Percentiles rank a stretch among this genome's conserved stretches.
phyloP scores from a whole-genome alignment of 2,329 filamentous ascomycete species.

The Fusarium chlamydosporum region DNA sequence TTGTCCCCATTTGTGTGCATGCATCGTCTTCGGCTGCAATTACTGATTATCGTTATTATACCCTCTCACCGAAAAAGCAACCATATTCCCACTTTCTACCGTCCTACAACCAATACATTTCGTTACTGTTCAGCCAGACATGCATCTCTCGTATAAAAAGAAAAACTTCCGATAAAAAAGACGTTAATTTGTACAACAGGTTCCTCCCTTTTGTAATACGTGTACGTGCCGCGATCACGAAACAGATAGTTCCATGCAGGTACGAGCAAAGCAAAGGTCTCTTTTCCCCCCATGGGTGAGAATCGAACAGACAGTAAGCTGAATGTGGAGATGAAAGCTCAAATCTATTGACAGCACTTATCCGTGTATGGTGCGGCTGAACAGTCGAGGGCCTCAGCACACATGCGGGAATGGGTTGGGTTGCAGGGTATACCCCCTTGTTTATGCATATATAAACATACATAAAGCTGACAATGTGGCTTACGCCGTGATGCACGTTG shows the following conservation, averaged over 20 bases:
- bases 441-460: constrained; percentile 1
- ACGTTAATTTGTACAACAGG: constrained; percentile 1
- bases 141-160: not conserved
- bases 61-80: constrained; percentile 7
- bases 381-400: constrained; percentile 1
- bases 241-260: constrained; percentile 1
- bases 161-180: constrained; percentile 1
- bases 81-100: not conserved
- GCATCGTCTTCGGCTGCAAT: not conserved
- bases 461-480: not conserved
- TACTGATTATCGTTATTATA: not conserved
- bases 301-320: too few species aligned
- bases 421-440: constrained; percentile 9
- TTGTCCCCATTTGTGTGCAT: not conserved
- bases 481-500: not conserved
- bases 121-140: too few species aligned
- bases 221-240: not conserved
- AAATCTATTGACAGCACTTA: constrained; percentile 1
- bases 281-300: not conserved
- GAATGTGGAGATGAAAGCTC: not conserved
- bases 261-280: not conserved
- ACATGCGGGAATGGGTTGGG: not conserved
- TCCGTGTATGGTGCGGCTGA: not conserved
- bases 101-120: not conserved
- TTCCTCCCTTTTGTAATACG: not conserved